Evolutionary conservation across 371 early-diverging fungal species (phyloP).

Genomic region (Mucor indicus): DNA sequence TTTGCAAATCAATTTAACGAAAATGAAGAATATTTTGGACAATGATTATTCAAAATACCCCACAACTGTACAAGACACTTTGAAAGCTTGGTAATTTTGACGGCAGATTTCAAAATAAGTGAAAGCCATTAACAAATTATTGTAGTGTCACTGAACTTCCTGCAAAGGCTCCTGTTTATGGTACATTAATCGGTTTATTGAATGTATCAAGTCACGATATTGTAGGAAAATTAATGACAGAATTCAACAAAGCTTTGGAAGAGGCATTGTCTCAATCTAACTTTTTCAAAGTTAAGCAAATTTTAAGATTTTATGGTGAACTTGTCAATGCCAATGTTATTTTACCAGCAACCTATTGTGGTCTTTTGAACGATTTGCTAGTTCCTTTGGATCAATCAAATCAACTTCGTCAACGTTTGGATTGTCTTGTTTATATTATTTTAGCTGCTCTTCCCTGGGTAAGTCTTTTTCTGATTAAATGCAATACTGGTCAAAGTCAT

Average conservation of each 20-base stretch:
- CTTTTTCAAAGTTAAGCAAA: constrained; percentile 73
- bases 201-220: constrained; percentile 55
- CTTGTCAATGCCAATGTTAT: constrained; percentile 79
- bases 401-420: constrained; percentile 59
- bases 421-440: constrained; percentile 71
- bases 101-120: too few relatives aligned
- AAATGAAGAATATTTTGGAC: constrained; percentile 67
- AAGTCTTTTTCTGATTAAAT: constrained; percentile 14
- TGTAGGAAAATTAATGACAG: constrained; percentile 30
- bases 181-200: constrained; percentile 72
- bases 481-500: too few relatives aligned
- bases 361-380: constrained; percentile 60
- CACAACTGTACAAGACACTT: constrained; percentile 56
- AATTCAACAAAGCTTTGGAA: constrained; percentile 44
- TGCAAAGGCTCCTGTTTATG: constrained; percentile 76
- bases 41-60: constrained; percentile 69
- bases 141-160: constrained; percentile 74
- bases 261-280: constrained; percentile 51
- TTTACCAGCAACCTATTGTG: constrained; percentile 58
- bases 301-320: constrained; percentile 79
- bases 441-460: constrained; percentile 80
- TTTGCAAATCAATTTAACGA: constrained; percentile 62
- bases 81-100: constrained; percentile 61
- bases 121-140: too few relatives aligned
- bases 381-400: constrained; percentile 54